Base-by-base conservation (phyloP, 169 alveolate species). In the Plasmodium yoelii region DNA sequence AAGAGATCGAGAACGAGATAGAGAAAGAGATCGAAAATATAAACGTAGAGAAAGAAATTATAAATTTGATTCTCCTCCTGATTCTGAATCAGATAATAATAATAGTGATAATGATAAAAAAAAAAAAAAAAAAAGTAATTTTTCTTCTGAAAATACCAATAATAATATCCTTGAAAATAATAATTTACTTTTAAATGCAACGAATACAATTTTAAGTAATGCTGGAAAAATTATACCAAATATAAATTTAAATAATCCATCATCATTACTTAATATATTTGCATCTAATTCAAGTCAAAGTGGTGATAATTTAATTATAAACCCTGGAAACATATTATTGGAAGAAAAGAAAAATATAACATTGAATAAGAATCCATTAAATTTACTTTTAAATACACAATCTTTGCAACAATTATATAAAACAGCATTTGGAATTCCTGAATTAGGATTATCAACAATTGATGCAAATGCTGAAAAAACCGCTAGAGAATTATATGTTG, bases 401-500 rank as follows among this genome's bases (percentile, higher is more conserved):
- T 22, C 74, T 3, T n/a, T 77, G 10, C 88, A 77, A 6, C 46
- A 77, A 19, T 13, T 84, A 24, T 73, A 60, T 70, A 72, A 72
- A 53, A 61, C 19, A 26, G 69, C 73, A 46, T 13, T 84, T 18
- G 71, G 59, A 7, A 46, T 84, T 15, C 39, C 53, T 24, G 74
- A 71, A 3, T 49, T 73, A 60, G 24, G 70, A 22, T 49, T 73
- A 7, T 26, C 90, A 26, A 49, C 91, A 18, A 13, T 84, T 12
- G 91, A 73, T 57, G 57, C 87, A 46, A 65, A 19, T 18, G 71
- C 65, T 10, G 88, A 91, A 28, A 95, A 95, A 42, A 74, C 96
- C 9, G 94, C 94, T n/a, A 55, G 97, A 18, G 97, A 95, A 46
- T 92, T 95, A 26, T 95, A 95, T 63, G 95, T 95, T 6, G 97